Percentiles rank a stretch among this genome's conserved stretches.
phyloP scores from a whole-genome alignment of 768 basidiomycete species.

The Termitomyces sp. region DNA sequence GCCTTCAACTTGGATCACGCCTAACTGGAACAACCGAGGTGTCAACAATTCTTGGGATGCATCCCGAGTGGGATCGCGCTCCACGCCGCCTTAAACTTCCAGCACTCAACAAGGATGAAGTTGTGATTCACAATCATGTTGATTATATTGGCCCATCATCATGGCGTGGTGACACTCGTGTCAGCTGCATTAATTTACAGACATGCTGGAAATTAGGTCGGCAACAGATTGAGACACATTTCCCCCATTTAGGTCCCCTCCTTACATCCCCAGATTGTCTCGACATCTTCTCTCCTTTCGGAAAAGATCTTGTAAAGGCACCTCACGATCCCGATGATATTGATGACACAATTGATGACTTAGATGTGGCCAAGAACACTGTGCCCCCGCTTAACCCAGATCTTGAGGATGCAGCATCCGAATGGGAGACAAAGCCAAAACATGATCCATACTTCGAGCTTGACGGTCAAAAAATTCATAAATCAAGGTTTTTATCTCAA shows the following conservation, averaged over 20 bases:
- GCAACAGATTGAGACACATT: background rate
- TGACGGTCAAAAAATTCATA: background rate
- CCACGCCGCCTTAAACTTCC: no score
- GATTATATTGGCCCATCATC: conserved; percentile 33
- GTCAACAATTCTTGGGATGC: no score
- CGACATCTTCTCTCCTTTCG: background rate
- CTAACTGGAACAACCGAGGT: no score
- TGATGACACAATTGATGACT: background rate
- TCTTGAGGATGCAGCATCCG: background rate
- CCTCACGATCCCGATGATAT: background rate
- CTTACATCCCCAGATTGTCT: background rate
- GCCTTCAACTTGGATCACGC: no score
- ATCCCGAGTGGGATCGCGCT: no score
- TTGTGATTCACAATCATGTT: conserved; percentile 13
- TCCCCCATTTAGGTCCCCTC: background rate
- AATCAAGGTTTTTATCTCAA: background rate
- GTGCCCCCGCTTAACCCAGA: background rate
- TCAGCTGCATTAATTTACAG: conserved; percentile 19
- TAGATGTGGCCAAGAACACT: background rate
- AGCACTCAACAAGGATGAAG: conserved; percentile 8
- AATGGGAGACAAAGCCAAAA: background rate
- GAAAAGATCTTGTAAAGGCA: background rate
- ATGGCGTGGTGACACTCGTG: conserved; percentile 25
- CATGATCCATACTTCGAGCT: background rate
- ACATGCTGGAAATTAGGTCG: conserved; percentile 8